Evolutionary conservation across 2,329 filamentous ascomycete genomes (phyloP).

Genomic region (Metarhizium robertsii): DNA sequence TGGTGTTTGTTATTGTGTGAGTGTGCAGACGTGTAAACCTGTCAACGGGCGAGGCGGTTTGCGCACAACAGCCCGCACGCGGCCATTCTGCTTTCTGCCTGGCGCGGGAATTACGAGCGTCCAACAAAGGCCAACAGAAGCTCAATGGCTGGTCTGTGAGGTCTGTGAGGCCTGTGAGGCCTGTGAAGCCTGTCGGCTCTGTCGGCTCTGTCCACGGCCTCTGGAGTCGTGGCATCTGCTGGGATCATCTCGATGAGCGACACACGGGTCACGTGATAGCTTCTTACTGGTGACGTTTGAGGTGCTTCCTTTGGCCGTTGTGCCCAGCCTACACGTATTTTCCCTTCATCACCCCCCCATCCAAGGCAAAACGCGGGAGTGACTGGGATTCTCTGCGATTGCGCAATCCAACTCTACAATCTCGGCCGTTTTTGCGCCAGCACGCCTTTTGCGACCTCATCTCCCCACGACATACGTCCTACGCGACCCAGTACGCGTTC

Average conservation of each 20-base stretch:
- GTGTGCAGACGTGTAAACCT: background rate
- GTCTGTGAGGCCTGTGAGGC: no score
- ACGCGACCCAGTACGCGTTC: conserved; percentile 15
- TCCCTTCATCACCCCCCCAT: conserved; percentile 2
- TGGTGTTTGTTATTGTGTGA: no score
- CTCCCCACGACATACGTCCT: background rate
- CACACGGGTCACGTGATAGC: conserved; percentile 21
- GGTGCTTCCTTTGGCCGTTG: conserved; percentile 26
- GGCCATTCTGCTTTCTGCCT: no score
- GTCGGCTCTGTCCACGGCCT: no score
- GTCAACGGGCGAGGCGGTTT: no score
- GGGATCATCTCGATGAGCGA: conserved; percentile 1
- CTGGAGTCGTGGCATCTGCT: background rate
- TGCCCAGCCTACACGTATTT: conserved; percentile 7
- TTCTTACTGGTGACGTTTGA: conserved; percentile 24
- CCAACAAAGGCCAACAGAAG: no score
- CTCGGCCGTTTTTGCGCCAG: conserved; percentile 1
- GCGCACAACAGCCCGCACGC: no score
- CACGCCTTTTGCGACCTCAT: conserved; percentile 4
- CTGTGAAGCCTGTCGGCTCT: no score
- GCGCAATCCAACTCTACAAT: conserved; percentile 4
- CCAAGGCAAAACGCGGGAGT: conserved; percentile 7
- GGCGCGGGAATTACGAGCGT: no score
- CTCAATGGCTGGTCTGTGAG: no score
- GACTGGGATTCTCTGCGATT: conserved; percentile 6